Evolutionary conservation across 768 basidiomycete species (phyloP), one percentile per base, ranked within the genome.

Genomic region (Mycena haematopus): DNA sequence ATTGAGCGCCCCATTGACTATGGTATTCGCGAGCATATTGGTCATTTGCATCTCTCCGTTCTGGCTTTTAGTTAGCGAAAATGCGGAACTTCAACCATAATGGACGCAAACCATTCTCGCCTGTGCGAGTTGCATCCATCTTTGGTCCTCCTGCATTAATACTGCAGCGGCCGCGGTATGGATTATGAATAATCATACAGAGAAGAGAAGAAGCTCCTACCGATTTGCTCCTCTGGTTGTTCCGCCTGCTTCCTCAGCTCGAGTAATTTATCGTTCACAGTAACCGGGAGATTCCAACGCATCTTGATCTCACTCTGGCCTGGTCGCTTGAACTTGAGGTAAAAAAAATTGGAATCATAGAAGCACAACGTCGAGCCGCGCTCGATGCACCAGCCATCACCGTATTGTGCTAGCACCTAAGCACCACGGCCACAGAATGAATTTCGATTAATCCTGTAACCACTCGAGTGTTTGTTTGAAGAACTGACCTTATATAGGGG

Each of bases 351-450:
- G 24, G 47, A 52, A 27, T 65, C 65, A 56, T 57, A 65, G 22
- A 51, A 65, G 35, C 60, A 65, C 46, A 65, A 25, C 8, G 60
- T 61, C 17, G 65, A 65, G 1, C 60, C 65, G 25, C 54, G 55
- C 19, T 62, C 60, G 51, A 66, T 57, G 47, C 60, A 56, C 60
- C 60, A 66, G 6, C 60, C 60, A 1, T 52, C 38, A 4, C 8
- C 24, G 36, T 36, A 56, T 21, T 66, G 27, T 14, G 11, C 8
- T 1, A 65, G 53, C 3, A 60, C 51, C 58, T 60, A 36, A 4
- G 36, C 11, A 33, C 31, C n/a, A 11, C 31, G n/a, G 45, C 7
- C 27, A 29, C 15, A 25, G 15, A 27, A n/a, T 49, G 15, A 49
- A 49, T 29, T 9, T 17, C 29, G n/a, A 21, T 42, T 36, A 36